Conservation (phyloP, 108 stramenopile genomes). For the Nannochloropsis granulata region DNA sequence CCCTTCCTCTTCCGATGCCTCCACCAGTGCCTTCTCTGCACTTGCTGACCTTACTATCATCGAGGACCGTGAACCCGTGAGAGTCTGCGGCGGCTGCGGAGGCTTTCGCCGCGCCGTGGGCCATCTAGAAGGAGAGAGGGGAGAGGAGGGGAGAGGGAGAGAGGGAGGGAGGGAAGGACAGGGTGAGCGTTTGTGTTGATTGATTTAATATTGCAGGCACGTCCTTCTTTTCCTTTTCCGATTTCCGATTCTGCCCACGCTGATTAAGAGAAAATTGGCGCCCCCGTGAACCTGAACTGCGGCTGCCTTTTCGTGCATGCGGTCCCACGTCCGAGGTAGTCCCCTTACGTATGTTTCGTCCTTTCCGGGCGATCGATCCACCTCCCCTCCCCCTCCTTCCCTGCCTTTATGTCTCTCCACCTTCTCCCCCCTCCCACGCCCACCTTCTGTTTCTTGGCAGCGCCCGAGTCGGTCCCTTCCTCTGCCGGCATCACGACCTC, state of each 20-base stretch:
- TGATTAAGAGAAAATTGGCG: too few species aligned
- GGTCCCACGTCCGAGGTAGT: too few species aligned
- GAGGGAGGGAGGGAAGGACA: background rate
- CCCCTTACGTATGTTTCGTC: too few species aligned
- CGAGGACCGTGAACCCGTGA: background rate
- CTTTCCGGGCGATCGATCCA: too few species aligned
- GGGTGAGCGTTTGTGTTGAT: too few species aligned
- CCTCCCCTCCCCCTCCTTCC: too few species aligned
- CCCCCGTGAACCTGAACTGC: too few species aligned
- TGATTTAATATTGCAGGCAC: too few species aligned
- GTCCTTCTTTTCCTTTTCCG: too few species aligned
- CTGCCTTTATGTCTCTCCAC: too few species aligned
- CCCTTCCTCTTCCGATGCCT: background rate
- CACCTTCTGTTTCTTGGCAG: background rate
- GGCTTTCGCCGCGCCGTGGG: background rate
- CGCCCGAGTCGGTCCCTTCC: background rate
- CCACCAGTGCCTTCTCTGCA: background rate
- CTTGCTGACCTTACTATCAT: background rate
- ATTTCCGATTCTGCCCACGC: too few species aligned
- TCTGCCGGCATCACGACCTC: background rate
- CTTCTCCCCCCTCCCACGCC: background rate
- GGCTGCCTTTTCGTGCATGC: too few species aligned
- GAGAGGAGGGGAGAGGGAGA: background rate
- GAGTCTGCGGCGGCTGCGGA: background rate
- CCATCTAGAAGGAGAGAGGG: background rate